These are phyloP conservation scores for Cicer judaicum DNA, from an alignment of 306 rosid genomes.

Conservation along the genomic window DNA sequence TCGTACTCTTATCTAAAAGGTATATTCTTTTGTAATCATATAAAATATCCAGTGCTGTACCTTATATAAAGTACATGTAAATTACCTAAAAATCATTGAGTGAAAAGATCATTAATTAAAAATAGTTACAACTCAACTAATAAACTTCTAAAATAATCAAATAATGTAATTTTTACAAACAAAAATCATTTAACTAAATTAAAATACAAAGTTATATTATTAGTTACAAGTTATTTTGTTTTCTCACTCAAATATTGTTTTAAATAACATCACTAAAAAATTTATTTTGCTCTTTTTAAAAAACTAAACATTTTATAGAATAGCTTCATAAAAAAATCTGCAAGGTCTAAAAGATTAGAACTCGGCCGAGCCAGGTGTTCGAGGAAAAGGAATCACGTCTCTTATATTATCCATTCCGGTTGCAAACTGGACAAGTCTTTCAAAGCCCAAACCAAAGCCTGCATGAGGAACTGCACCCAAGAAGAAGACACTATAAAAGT, in stretches of 20 bases:
- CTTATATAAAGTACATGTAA: too few relatives aligned
- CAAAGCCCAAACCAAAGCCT: constrained; percentile 94
- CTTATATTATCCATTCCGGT: constrained; percentile 93
- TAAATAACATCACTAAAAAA: neutral
- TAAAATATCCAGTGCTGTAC: too few relatives aligned
- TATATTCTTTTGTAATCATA: too few relatives aligned
- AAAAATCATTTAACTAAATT: neutral
- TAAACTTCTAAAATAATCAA: neutral
- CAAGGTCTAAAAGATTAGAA: constrained; percentile 61
- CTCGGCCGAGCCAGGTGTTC: constrained; percentile 89
- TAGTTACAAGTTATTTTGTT: neutral
- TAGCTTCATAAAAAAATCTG: neutral
- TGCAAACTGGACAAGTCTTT: constrained; percentile 91
- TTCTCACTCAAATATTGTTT: neutral
- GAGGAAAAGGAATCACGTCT: constrained; percentile 90
- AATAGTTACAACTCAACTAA: neutral
- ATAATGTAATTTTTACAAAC: neutral
- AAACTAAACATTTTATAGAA: neutral
- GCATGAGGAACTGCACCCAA: constrained; percentile 84
- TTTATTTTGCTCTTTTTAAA: neutral
- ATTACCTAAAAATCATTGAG: too few relatives aligned
- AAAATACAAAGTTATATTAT: neutral
- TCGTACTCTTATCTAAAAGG: too few relatives aligned
- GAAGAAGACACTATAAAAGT: constrained; percentile 24
- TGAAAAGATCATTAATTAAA: neutral